Evolutionary conservation across 371 early-diverging fungal species (phyloP), one percentile per base, ranked within the genome.

Genomic region (Sporodiniella umbellata): DNA sequence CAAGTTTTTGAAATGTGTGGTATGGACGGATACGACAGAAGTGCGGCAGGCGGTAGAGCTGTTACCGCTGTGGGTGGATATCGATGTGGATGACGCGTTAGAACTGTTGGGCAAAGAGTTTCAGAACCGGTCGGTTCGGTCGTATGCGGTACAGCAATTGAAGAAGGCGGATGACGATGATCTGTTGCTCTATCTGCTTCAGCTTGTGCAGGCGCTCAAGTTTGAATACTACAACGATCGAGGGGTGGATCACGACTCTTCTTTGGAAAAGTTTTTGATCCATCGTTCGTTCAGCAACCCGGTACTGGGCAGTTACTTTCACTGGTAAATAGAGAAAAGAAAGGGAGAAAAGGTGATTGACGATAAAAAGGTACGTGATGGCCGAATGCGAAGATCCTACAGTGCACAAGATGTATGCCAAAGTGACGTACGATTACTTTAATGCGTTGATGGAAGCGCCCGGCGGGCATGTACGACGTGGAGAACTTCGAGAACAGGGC

Each of bases 151-250:
- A 3, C 62, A 70, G 15, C 94, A 94, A 68, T 74, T 98, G 31
- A 68, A 83, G 52, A 88, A 88, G 52, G 95, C 96, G 3, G 90
- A 93, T 40, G 98, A 97, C 57, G 94, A 94, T 65, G 96, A 96
- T 50, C 64, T 98, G 8, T 75, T 90, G 22, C 66, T 96, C 14
- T 96, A 93, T 70, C 70, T 97, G 23, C 66, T 96, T 22, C 99
- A 98, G 60, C 81, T 98, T 0, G 99, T 98, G 1, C 99, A 98
- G 66, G 99, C 97, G n/a, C 72, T 98, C 3, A 93, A 92, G 56
- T 96, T 95, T 61, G 99, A 98, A 69, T 75, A 70, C 39, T 70
- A 70, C 23, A 60, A 56, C 15, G 72, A 71, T 17, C 67, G 67
- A n/a, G 72, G 56, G 8, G 50, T 69, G 2, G 63, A 48, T 33